phyloP scores from a whole-genome alignment of 1,284 basidiomycete genomes.

The Peniophora sp. region DNA sequence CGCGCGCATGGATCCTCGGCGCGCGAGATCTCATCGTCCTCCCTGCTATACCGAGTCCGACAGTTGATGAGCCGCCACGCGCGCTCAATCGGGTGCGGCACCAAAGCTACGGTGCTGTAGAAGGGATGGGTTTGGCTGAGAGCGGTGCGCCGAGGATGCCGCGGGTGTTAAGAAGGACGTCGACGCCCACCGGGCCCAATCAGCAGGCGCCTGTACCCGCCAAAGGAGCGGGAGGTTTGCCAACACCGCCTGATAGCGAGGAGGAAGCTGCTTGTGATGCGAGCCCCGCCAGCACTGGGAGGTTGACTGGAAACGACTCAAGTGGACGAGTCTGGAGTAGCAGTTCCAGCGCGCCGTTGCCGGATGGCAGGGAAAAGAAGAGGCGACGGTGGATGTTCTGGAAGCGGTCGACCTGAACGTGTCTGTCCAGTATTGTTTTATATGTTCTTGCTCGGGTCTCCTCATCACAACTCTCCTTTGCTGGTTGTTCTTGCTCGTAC shows the following conservation, averaged over 20 bases:
- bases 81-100: no score
- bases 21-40: not conserved
- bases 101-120: no score
- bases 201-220: not conserved
- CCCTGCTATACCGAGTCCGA: not conserved
- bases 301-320: no score
- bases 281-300: no score
- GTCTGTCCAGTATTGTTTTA: no score
- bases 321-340: not conserved
- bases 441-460: no score
- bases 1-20: not conserved
- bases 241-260: conserved; percentile 20
- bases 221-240: conserved; percentile 7
- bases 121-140: no score
- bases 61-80: no score
- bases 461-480: no score
- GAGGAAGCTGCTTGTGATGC: conserved; percentile 5
- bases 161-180: not conserved
- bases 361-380: not conserved
- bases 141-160: conserved; percentile 7
- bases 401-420: not conserved
- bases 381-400: not conserved
- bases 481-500: no score
- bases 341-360: not conserved
- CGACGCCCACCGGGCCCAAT: conserved; percentile 1